Base-by-base conservation (phyloP, 2,329 filamentous ascomycete genomes). In the Gnomoniopsis sp. region DNA sequence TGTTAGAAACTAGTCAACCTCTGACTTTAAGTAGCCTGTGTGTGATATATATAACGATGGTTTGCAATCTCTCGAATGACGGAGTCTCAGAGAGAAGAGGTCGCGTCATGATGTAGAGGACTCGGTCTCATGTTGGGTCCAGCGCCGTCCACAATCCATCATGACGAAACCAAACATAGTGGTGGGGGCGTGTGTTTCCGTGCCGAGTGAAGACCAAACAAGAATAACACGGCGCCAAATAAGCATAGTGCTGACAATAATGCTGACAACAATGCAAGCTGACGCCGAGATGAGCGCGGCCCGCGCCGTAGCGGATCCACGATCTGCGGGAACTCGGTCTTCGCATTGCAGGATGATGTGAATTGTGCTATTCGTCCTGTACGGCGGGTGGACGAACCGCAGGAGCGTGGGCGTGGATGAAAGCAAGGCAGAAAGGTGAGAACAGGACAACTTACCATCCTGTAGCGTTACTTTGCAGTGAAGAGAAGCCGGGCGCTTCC, bases 381-480 rank as follows among this genome's bases (percentile, higher is more conserved):
- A 22, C 23, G 4, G 47, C 26, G 33, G 22, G 34, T 55, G 26
- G 30, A 44, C 23, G 41, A 46, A 22, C 23, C 14, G 26, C 26
- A 30, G 8, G 43, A 2, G 34, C 49, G n/a, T 33, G 17, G 7
- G 22, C 17, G 36, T 11, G 34, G n/a, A 38, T 38, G 23, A 46
- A 23, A 22, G n/a, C 30, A 36, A n/a, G 33, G 3, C 21, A 8
- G 14, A 46, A 12, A 3, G 30, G 7, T 17, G 17, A 17, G 15
- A 46, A 33, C 26, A 57, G 17, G n/a, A 11, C 11, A n/a, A 48
- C 66, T 62, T 57, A 69, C 69, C 69, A 64, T 63, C 15, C 38
- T 61, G 15, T 7, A 30, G 14, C 30, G 23, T 43, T 34, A 41
- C 26, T 49, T 43, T 23, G 60, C 60, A 53, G 60, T 57, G 49